Conservation (phyloP, 345 rosid species). For the Dipteronia dyeriana region DNA sequence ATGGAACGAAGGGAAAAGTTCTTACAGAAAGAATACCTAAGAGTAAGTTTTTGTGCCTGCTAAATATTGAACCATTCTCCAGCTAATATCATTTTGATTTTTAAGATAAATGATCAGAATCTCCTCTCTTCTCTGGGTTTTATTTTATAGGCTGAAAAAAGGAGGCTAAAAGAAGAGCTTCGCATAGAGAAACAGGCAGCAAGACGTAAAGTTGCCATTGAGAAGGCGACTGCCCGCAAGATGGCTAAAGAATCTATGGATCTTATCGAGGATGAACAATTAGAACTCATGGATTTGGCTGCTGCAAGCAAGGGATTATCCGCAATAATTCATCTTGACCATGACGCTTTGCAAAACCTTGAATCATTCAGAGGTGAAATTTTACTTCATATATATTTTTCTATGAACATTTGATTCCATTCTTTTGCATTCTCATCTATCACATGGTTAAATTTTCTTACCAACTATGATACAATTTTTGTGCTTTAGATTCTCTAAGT, state of each 20-base stretch:
- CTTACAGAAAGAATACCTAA: slow-evolving; percentile 74
- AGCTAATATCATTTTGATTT: not conserved
- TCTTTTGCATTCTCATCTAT: not conserved
- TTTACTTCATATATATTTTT: not conserved
- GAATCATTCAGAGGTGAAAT: slow-evolving; percentile 76
- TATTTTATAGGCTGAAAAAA: slow-evolving; percentile 75
- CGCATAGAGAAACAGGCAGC: slow-evolving; percentile 86
- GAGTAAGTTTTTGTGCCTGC: slow-evolving; percentile 43
- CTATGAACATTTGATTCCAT: not conserved
- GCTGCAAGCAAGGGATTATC: slow-evolving; percentile 78
- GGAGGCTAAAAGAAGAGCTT: slow-evolving; percentile 83
- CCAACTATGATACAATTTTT: slow-evolving; percentile 20
- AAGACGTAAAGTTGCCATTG: slow-evolving; percentile 84
- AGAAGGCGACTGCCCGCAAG: slow-evolving; percentile 96
- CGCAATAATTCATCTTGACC: slow-evolving; percentile 79
- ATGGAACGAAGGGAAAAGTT: slow-evolving; percentile 88
- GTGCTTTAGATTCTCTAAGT: slow-evolving; percentile 64
- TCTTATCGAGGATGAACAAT: slow-evolving; percentile 97
- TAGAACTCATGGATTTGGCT: slow-evolving; percentile 98
- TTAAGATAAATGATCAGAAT: slow-evolving; percentile 2
- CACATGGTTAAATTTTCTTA: not conserved
- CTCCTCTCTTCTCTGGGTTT: slow-evolving; percentile 14
- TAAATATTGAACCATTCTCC: slow-evolving; percentile 1
- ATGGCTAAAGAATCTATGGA: slow-evolving; percentile 98
- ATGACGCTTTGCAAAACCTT: slow-evolving; percentile 78